Base-by-base conservation (phyloP, 2,329 filamentous ascomycete species). In the Chrysosporium keratinophilum region DNA sequence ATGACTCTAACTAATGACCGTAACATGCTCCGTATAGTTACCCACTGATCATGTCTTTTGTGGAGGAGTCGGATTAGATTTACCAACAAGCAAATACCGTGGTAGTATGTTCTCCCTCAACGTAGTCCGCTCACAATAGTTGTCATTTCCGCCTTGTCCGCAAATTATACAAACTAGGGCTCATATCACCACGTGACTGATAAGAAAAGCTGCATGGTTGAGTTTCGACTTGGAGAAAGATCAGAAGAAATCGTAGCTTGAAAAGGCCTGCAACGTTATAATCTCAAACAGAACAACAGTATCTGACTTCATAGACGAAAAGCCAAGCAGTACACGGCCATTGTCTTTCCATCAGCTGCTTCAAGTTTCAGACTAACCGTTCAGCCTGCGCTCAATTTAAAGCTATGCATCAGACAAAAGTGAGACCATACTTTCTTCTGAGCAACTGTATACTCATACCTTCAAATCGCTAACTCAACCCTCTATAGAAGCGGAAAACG, bases 401-500 rank as follows among this genome's bases (percentile, higher is more conserved):
- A 44, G 19, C 19, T 33, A 51, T 52, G 43, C 52, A 54, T 20
- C 37, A 52, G 23, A 37, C 55, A 31, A 54, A 54, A 46, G 55
- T 57, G 10, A 42, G 50, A 20, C 28, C 23, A 28, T 34, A 47
- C 14, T 40, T 20, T 19, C 19, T n/a, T 17, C n/a, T 17, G 1
- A 17, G 11, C 28, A 20, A 31, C 41, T 28, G 31, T 28, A 33
- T 31, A 9, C 17, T 7, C 3, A 28, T 28, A 28, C 14, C n/a
- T n/a, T n/a, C n/a, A n/a, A n/a, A n/a, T n/a, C n/a, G n/a, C n/a
- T n/a, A n/a, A n/a, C n/a, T n/a, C n/a, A n/a, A n/a, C n/a, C n/a
- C n/a, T 23, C 28, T 35, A 28, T 39, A 63, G 61, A 62, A 62
- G 56, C 55, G 61, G 20, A 63, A 63, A 54, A 56, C 46, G 34